Conservation (phyloP, 352 stramenopile species). For the Poterioochromonas sp. region DNA sequence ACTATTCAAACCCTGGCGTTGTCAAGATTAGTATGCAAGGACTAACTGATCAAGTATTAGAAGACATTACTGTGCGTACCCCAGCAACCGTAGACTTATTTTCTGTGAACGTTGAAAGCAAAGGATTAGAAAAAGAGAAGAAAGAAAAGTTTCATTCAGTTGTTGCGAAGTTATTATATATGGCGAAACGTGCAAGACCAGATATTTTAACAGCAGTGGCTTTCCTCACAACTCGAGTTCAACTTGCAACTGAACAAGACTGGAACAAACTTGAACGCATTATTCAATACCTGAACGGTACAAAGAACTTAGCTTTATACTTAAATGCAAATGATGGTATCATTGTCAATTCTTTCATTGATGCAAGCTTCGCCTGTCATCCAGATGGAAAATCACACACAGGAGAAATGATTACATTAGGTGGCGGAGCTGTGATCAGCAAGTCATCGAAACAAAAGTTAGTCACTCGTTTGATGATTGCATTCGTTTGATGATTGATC, state of each 20-base stretch:
- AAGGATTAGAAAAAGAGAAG: not conserved
- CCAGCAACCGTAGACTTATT: conserved; percentile 11
- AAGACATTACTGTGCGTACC: not conserved
- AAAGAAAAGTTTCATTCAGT: conserved; percentile 12
- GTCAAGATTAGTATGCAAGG: conserved; percentile 12
- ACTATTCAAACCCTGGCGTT: not conserved
- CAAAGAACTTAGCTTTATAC: not conserved
- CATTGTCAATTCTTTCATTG: conserved; percentile 3
- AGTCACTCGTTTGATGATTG: too few relatives aligned
- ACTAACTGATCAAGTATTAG: not conserved
- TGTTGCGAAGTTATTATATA: conserved; percentile 11
- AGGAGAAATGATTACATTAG: not conserved
- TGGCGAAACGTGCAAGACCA: not conserved
- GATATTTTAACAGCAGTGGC: conserved; percentile 6
- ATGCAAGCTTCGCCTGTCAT: not conserved
- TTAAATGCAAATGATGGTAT: not conserved
- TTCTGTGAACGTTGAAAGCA: not conserved
- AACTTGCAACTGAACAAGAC: not conserved
- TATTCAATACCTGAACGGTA: not conserved
- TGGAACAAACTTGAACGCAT: not conserved
- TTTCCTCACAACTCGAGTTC: not conserved
- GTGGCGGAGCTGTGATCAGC: not conserved
- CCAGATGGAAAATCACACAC: not conserved
- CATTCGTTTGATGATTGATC: too few relatives aligned
- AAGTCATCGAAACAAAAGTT: not conserved